These are phyloP conservation scores for Heteromeles arbutifolia DNA, from an alignment of 306 rosid species.

Conservation along the genomic window DNA sequence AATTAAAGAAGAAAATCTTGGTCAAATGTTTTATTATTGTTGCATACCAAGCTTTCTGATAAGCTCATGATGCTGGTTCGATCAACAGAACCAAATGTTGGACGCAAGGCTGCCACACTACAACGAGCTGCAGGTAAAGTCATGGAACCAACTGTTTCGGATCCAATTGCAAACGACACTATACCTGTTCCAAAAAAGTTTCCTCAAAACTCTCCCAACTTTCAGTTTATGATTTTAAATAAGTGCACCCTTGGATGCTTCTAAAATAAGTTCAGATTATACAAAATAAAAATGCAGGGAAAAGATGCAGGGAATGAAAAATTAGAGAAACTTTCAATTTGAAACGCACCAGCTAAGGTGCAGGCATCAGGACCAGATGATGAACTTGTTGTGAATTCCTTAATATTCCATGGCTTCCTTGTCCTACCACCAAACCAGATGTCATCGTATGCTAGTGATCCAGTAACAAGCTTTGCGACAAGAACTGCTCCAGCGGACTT, in stretches of 20 bases:
- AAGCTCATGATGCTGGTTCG: conserved; percentile 74
- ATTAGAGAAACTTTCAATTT: background rate
- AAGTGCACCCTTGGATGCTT: background rate
- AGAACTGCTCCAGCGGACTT: conserved; percentile 67
- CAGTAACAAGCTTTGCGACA: conserved; percentile 74
- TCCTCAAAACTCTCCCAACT: background rate
- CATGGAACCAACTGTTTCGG: conserved; percentile 75
- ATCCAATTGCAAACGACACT: conserved; percentile 79
- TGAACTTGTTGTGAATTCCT: conserved; percentile 70
- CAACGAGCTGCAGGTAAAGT: conserved; percentile 66
- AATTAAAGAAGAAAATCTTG: background rate
- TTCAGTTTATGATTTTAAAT: background rate
- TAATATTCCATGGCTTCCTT: conserved; percentile 75
- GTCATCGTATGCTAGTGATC: conserved; percentile 78
- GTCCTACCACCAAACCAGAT: conserved; percentile 86
- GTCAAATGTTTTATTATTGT: background rate
- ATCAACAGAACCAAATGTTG: conserved; percentile 68
- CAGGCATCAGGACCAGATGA: conserved; percentile 82
- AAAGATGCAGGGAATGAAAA: too few species aligned
- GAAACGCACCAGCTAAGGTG: conserved; percentile 54
- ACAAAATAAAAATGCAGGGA: too few species aligned
- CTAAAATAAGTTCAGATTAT: too few species aligned
- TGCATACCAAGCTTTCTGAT: conserved; percentile 68
- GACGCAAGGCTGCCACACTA: conserved; percentile 69
- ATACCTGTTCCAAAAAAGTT: conserved; percentile 30